These are phyloP conservation scores for Malassezia caprae DNA, from an alignment of 1,284 basidiomycete genomes.

Conservation along the genomic window DNA sequence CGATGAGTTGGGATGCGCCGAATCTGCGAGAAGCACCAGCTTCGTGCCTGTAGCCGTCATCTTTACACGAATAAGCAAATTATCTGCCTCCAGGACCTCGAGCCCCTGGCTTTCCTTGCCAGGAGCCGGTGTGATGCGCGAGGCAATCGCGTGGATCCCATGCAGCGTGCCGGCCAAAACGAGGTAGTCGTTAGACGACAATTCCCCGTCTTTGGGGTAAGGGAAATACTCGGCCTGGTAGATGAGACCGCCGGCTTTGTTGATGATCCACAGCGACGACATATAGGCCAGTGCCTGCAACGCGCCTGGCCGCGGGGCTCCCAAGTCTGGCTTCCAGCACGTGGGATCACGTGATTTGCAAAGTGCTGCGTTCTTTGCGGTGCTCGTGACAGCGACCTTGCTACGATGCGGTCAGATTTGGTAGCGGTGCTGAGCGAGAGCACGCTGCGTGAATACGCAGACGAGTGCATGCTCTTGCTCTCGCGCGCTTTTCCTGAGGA, in stretches of 20 bases:
- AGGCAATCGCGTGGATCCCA: slow-evolving; percentile 95
- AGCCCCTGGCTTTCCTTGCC: slow-evolving; percentile 59
- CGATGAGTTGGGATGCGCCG: slow-evolving; percentile 58
- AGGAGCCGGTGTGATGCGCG: slow-evolving; percentile 68
- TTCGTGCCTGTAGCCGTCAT: slow-evolving; percentile 99
- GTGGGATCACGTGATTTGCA: slow-evolving; percentile 14
- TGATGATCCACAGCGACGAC: slow-evolving; percentile 75
- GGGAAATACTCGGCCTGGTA: slow-evolving; percentile 71
- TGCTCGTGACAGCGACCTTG: not conserved
- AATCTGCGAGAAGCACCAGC: slow-evolving; percentile 78
- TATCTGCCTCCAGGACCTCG: slow-evolving; percentile 85
- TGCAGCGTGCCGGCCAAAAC: slow-evolving; percentile 93
- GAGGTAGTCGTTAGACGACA: slow-evolving; percentile 91
- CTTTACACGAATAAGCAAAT: slow-evolving; percentile 78
- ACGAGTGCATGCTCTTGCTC: slow-evolving; percentile 33
- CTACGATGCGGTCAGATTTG: slow-evolving; percentile 33
- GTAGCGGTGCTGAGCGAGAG: slow-evolving; percentile 42
- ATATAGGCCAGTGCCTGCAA: slow-evolving; percentile 14
- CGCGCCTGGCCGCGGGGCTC: no score
- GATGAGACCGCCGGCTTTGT: slow-evolving; percentile 93
- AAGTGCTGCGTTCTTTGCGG: not conserved
- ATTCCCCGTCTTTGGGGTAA: slow-evolving; percentile 20
- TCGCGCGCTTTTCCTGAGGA: slow-evolving; percentile 35
- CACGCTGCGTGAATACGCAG: slow-evolving; percentile 35
- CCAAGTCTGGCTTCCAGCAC: not conserved